Base-by-base conservation (phyloP, 192 early-diverging fungal genomes). In the Kickxella alabastrina region DNA sequence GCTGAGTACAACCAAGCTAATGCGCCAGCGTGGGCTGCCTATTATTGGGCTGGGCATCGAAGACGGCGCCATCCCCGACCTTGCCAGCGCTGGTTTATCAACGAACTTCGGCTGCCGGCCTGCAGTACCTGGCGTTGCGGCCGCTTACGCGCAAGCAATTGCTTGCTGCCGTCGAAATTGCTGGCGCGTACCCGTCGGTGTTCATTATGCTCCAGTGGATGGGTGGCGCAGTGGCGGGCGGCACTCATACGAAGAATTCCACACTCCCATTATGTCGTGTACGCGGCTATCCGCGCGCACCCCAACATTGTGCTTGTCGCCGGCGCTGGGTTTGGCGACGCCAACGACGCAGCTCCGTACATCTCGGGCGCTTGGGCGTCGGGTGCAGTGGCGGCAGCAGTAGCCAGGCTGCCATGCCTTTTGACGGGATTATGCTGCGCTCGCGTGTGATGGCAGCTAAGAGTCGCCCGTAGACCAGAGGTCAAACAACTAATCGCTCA, bases 201-300 rank as follows among this genome's bases (percentile, higher is more conserved):
- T 80, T 87, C 14, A 79, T 97, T 14, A 79, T 95, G 40, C 69
- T 95, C 53, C 92, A 97, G 70, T 97, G 94, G 94, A 93, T 92
- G 21, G 94, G 94, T 65, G 94, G 94, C 86, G 94, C 62, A 89
- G 85, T 37, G 92, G 92, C 54, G 95, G 95, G 9, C 87, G 88
- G 62, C 95, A 97, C 80, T 90, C 87, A 49, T 88, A 90, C 38
- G 95, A 94, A 61, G 92, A 97, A 68, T 88, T 94, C 80, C 90
- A 94, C 65, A 77, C 80, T 54, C 89, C 91, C 31, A 82, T 97
- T 49, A 51, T 93, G 85, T 89, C 59, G 87, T 83, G 4, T 96
- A 92, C 43, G 82, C 86, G 76, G 85, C 83, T 40, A 90, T 97
- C 36, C 86, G 95, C 69, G 80, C 80, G 15, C 81, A 83, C 38